Conservation (phyloP, 1,284 basidiomycete genomes). For the Cryptococcus hybrid region DNA sequence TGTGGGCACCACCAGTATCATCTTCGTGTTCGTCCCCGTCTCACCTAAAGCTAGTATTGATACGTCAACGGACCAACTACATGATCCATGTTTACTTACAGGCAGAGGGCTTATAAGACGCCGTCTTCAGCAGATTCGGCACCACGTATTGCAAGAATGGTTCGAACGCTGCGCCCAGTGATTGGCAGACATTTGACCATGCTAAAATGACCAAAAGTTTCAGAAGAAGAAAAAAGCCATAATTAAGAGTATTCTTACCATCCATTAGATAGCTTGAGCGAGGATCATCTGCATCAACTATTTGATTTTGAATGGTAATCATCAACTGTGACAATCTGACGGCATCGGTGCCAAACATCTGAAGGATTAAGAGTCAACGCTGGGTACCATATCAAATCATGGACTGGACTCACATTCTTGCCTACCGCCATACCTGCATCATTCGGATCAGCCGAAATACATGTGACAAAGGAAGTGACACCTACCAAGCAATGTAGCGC, state of each 20-base stretch:
- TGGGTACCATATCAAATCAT: not conserved
- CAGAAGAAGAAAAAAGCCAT: not conserved
- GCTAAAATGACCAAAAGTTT: conserved; percentile 51
- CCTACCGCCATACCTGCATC: conserved; percentile 73
- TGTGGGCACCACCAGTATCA: conserved; percentile 54
- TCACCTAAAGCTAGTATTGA: too few species aligned
- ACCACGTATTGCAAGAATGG: conserved; percentile 79
- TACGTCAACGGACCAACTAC: not conserved
- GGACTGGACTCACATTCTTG: conserved; percentile 19
- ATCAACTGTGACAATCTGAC: conserved; percentile 67
- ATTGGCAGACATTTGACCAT: conserved; percentile 79
- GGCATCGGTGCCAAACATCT: conserved; percentile 68
- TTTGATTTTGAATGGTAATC: conserved; percentile 71
- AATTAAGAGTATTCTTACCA: conserved; percentile 18
- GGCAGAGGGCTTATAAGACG: conserved; percentile 63
- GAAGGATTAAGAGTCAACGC: not conserved
- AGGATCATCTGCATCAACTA: conserved; percentile 33
- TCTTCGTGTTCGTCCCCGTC: conserved; percentile 6
- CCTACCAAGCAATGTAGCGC: conserved; percentile 11
- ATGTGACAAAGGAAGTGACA: not conserved
- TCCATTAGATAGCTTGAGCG: conserved; percentile 31
- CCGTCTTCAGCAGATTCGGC: conserved; percentile 69
- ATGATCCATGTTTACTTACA: conserved; percentile 7
- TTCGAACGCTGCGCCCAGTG: conserved; percentile 74
- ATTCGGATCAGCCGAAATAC: too few species aligned